These are phyloP conservation scores for Ophiognomonia clavigignenti-juglandacearum DNA, from an alignment of 2,329 filamentous ascomycete species.

Conservation along the genomic window DNA sequence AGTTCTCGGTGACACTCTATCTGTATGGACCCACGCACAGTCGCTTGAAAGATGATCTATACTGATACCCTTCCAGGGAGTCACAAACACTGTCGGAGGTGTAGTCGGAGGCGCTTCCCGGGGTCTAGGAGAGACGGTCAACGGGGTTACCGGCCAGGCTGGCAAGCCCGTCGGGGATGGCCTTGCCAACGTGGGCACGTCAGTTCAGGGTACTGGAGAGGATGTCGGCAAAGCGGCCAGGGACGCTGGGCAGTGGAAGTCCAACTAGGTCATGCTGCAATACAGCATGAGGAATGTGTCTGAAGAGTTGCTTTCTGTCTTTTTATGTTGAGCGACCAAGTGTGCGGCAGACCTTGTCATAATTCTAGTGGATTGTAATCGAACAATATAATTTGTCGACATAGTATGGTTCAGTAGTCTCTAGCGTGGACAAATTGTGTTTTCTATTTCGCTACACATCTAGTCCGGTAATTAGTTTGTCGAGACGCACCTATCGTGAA, in stretches of 20 bases:
- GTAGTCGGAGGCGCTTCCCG: constrained; percentile 11
- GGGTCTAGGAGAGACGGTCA: constrained; percentile 12
- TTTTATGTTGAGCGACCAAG: not conserved
- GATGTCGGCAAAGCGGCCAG: constrained; percentile 7
- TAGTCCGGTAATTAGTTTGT: no score
- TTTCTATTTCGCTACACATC: no score
- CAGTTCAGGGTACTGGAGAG: constrained; percentile 9
- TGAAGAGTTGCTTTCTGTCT: not conserved
- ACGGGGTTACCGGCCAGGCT: constrained; percentile 7
- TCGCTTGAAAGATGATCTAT: no score
- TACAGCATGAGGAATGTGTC: not conserved
- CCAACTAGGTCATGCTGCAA: constrained; percentile 1
- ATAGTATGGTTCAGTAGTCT: no score
- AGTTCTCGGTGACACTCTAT: constrained; percentile 12
- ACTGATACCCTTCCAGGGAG: no score
- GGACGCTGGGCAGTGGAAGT: constrained; percentile 16
- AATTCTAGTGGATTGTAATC: no score
- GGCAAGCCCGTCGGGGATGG: constrained; percentile 15
- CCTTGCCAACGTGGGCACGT: constrained; percentile 12
- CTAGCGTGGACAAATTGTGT: no score
- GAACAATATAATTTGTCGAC: no score
- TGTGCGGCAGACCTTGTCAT: no score
- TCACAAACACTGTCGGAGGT: constrained; percentile 14
- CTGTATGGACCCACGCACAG: no score
- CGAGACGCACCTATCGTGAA: no score